Evolutionary conservation across 2,329 filamentous ascomycete genomes (phyloP).

Genomic region (Apiospora malaysiana): DNA sequence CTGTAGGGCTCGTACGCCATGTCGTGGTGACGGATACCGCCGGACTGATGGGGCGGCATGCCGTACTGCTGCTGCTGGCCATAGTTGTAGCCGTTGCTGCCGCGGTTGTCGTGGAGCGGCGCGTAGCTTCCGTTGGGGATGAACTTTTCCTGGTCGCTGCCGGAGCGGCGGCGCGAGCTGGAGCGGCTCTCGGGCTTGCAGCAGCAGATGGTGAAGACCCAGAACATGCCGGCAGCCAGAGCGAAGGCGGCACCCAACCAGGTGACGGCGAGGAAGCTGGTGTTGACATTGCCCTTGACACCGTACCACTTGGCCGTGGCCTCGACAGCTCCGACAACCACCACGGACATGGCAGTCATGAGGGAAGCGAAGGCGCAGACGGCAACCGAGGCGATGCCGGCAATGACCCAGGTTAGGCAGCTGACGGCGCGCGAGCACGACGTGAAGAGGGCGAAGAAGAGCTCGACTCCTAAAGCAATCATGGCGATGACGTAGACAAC

Average conservation of each 20-base stretch:
- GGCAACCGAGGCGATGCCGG: slow-evolving; percentile 62
- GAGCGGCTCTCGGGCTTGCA: slow-evolving; percentile 68
- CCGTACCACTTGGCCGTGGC: slow-evolving; percentile 72
- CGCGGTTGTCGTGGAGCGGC: slow-evolving; percentile 47
- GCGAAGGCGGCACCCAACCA: slow-evolving; percentile 85
- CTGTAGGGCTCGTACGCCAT: slow-evolving; percentile 68
- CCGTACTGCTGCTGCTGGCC: slow-evolving; percentile 42
- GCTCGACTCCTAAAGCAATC: slow-evolving; percentile 70
- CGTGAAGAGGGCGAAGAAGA: slow-evolving; percentile 81
- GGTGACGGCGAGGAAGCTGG: slow-evolving; percentile 70
- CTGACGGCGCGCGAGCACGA: slow-evolving; percentile 83
- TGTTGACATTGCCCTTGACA: slow-evolving; percentile 71
- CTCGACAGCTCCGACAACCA: slow-evolving; percentile 73
- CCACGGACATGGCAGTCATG: slow-evolving; percentile 74
- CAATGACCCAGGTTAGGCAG: slow-evolving; percentile 80
- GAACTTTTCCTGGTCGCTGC: slow-evolving; percentile 60
- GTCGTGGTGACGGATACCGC: slow-evolving; percentile 53
- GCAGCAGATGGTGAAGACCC: slow-evolving; percentile 91
- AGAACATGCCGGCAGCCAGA: slow-evolving; percentile 77
- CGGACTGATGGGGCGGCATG: slow-evolving; percentile 47
- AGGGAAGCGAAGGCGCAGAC: slow-evolving; percentile 71
- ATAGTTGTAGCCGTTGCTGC: slow-evolving; percentile 34
- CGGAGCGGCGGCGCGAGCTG: slow-evolving; percentile 35
- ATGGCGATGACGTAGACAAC: slow-evolving; percentile 79
- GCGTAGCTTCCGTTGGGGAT: slow-evolving; percentile 52